Base-by-base conservation (phyloP, 2,329 filamentous ascomycete species). In the Paraconiothyrium sp. region DNA sequence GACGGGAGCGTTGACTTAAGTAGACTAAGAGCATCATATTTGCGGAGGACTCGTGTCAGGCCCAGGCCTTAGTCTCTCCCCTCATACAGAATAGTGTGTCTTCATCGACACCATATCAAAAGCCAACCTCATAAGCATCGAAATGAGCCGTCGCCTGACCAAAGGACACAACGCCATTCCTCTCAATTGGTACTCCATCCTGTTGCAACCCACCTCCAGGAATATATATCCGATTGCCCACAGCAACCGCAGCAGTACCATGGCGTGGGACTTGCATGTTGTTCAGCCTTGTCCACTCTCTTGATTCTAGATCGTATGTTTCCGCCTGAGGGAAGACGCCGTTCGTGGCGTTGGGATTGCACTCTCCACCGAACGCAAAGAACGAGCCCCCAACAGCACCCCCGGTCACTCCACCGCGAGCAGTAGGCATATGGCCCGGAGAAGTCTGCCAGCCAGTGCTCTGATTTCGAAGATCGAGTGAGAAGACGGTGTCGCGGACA, bases 351-450 rank as follows among this genome's bases (percentile, higher is more conserved):
- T 59, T 57, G 2, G 34, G 34, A 44, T 49, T 41, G n/a, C 44
- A 32, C 46, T 66, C 63, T n/a, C 63, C 63, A 39, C 58, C 63
- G 58, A 66, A 64, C 5, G 49, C 41, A 54, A 54, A 62, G 20
- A 66, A 62, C 55, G 46, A 44, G 4, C 49, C 43, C 10, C 56
- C 61, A 6, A 64, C 30, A n/a, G 30, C 47, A 10, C 35, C 46
- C 2, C 51, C 55, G 2, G 49, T 47, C 13, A 59, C 10, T 2
- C 61, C 58, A n/a, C 58, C 61, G 5, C 63, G 44, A 11, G 61
- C 49, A 24, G 56, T 64, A 5, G 58, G 61, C 63, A 66, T 64
- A 11, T 34, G 59, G 1, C 22, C 37, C 8, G 11, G 16, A 32
- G 39, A 51, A 9, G 39, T 52, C n/a, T 34, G 37, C 52, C 52